Evolutionary conservation across 2,329 filamentous ascomycete genomes (phyloP).

Genomic region (Sarocladium kiliense): DNA sequence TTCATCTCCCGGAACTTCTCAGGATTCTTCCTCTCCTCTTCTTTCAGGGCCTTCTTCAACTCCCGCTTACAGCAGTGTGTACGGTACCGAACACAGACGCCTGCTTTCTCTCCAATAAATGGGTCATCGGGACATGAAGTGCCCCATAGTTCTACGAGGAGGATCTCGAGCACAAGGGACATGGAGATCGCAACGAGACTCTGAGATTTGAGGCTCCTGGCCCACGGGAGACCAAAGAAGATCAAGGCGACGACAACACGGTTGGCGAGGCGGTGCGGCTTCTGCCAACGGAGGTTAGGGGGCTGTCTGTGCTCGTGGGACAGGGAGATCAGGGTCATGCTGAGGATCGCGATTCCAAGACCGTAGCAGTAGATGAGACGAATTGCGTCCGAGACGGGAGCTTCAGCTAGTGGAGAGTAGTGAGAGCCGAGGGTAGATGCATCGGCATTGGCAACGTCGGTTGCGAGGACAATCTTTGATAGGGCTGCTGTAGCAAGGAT

Average conservation of each 20-base stretch:
- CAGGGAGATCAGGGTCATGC: conserved; percentile 49
- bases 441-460: conserved; percentile 45
- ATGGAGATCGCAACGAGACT: conserved; percentile 40
- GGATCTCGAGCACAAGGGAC: conserved; percentile 37
- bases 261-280: conserved; percentile 44
- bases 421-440: conserved; percentile 42
- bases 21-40: conserved; percentile 10
- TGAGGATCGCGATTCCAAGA: conserved; percentile 47
- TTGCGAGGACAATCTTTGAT: conserved; percentile 52
- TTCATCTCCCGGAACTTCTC: conserved; percentile 23
- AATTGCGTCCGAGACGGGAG: conserved; percentile 45
- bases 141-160: conserved; percentile 45
- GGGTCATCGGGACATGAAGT: conserved; percentile 38
- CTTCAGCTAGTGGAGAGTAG: conserved; percentile 44
- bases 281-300: conserved; percentile 41
- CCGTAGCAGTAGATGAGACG: conserved; percentile 63
- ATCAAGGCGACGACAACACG: conserved; percentile 44
- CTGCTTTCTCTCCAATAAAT: conserved; percentile 34
- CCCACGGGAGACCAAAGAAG: conserved; percentile 50
- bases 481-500: conserved; percentile 54
- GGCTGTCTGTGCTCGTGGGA: conserved; percentile 52
- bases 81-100: conserved; percentile 31
- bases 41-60: conserved; percentile 23
- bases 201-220: conserved; percentile 38
- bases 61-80: conserved; percentile 34